Conservation (phyloP, 1,139 yeast species). For the Pichia sp. region DNA sequence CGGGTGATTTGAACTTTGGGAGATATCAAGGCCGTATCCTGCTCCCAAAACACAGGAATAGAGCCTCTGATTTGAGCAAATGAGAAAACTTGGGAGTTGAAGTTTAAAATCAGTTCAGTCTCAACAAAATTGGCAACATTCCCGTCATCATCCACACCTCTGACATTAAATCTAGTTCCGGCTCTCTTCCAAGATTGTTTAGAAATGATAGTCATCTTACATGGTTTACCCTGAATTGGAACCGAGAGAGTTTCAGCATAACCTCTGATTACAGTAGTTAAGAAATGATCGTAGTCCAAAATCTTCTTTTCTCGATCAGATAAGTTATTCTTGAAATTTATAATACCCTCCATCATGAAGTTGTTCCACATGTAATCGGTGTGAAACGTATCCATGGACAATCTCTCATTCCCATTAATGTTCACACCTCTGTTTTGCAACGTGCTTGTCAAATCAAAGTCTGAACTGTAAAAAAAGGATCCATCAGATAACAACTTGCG, state of each 20-base stretch:
- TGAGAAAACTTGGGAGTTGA: constrained; percentile 50
- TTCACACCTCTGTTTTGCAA: constrained; percentile 65
- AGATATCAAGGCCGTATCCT: constrained; percentile 73
- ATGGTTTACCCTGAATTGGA: constrained; percentile 41
- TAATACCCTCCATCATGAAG: constrained; percentile 78
- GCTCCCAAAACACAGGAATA: constrained; percentile 97
- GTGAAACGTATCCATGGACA: constrained; percentile 52
- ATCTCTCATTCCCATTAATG: constrained; percentile 23
- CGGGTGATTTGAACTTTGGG: constrained; percentile 86
- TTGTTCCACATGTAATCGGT: constrained; percentile 96
- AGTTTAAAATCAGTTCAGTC: constrained; percentile 71
- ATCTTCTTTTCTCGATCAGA: constrained; percentile 48
- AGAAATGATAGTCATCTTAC: constrained; percentile 73
- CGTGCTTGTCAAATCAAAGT: constrained; percentile 81
- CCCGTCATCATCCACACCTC: constrained; percentile 95
- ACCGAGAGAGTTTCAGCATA: constrained; percentile 73
- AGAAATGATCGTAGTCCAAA: constrained; percentile 68
- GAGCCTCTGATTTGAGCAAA: constrained; percentile 89
- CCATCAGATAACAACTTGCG: constrained; percentile 77
- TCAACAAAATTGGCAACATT: constrained; percentile 95
- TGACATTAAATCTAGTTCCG: constrained; percentile 86
- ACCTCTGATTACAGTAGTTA: constrained; percentile 90
- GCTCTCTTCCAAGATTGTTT: constrained; percentile 95
- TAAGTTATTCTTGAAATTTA: constrained; percentile 63
- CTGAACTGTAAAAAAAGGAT: constrained; percentile 85